A percentile compares a stretch with the other conserved stretches of the same genome.
phyloP scores from a whole-genome alignment of 192 early-diverging fungal genomes.

The Entophlyctis helioformis region DNA sequence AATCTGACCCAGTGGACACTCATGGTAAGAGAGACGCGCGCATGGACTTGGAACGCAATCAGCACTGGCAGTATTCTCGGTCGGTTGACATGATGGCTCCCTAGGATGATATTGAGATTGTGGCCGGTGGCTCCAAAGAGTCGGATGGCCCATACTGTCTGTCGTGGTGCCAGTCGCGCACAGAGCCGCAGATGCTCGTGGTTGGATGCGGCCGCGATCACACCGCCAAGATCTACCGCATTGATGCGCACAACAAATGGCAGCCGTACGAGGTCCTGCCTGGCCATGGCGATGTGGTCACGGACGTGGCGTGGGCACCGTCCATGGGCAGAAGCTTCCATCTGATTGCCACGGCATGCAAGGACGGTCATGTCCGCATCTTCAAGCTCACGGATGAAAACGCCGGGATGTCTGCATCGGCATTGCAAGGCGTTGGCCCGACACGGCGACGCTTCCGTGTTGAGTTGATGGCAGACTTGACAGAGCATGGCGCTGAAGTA shows the following conservation, averaged over 20 bases:
- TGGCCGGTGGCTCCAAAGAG: constrained; percentile 48
- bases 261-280: constrained; percentile 35
- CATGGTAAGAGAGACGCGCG: constrained; percentile 38
- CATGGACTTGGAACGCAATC: no score
- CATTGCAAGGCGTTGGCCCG: background rate
- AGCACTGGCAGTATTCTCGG: no score
- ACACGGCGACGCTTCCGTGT: constrained; percentile 28
- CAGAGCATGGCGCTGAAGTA: constrained; percentile 50
- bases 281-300: constrained; percentile 51
- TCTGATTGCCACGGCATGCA: constrained; percentile 71
- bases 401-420: constrained; percentile 15
- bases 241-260: constrained; percentile 45
- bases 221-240: constrained; percentile 39
- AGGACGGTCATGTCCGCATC: constrained; percentile 63
- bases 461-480: constrained; percentile 40
- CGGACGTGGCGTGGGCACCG: constrained; percentile 52
- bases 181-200: constrained; percentile 63
- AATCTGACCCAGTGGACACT: constrained; percentile 69
- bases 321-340: constrained; percentile 54
- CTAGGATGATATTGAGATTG: constrained; percentile 19
- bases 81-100: background rate
- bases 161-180: constrained; percentile 80
- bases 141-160: constrained; percentile 71
- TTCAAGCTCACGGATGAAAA: constrained; percentile 51
- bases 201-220: constrained; percentile 78